Conservation (phyloP, 2,329 filamentous ascomycete species). For the Cordyceps sp. region DNA sequence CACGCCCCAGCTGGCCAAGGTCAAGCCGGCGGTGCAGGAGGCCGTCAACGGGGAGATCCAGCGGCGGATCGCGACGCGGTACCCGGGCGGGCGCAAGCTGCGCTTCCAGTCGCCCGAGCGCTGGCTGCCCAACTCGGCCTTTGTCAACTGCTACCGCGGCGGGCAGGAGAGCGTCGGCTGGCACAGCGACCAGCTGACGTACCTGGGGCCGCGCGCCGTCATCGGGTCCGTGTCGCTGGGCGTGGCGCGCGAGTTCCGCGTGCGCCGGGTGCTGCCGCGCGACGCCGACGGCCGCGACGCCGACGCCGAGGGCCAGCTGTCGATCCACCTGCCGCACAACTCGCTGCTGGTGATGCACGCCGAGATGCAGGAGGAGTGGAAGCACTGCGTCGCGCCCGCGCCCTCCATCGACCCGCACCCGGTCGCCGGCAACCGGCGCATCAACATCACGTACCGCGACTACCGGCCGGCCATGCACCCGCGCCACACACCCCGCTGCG, state of each 20-base stretch:
- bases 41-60: slow-evolving; percentile 67
- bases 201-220: slow-evolving; percentile 72
- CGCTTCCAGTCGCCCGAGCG: slow-evolving; percentile 54
- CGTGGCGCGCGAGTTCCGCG: slow-evolving; percentile 83
- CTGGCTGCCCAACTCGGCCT: slow-evolving; percentile 79
- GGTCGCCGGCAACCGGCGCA: slow-evolving; percentile 58
- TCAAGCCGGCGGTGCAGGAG: slow-evolving; percentile 52
- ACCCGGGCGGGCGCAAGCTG: slow-evolving; percentile 56
- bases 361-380: slow-evolving; percentile 96
- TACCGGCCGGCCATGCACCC: slow-evolving; percentile 70
- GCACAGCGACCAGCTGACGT: slow-evolving; percentile 85
- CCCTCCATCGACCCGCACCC: slow-evolving; percentile 72
- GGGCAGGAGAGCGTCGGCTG: slow-evolving; percentile 73
- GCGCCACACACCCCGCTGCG: slow-evolving; percentile 58
- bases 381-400: slow-evolving; percentile 68
- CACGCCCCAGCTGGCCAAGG: slow-evolving; percentile 55
- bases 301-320: slow-evolving; percentile 68
- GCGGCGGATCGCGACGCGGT: slow-evolving; percentile 48
- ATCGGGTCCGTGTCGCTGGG: slow-evolving; percentile 86
- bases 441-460: slow-evolving; percentile 88
- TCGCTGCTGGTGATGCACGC: slow-evolving; percentile 91
- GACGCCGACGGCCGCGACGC: slow-evolving; percentile 26
- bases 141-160: slow-evolving; percentile 88
- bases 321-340: slow-evolving; percentile 89
- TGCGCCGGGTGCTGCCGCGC: slow-evolving; percentile 56